Conservation (phyloP, 2,329 filamentous ascomycete species). For the Nigrospora oryzae region DNA sequence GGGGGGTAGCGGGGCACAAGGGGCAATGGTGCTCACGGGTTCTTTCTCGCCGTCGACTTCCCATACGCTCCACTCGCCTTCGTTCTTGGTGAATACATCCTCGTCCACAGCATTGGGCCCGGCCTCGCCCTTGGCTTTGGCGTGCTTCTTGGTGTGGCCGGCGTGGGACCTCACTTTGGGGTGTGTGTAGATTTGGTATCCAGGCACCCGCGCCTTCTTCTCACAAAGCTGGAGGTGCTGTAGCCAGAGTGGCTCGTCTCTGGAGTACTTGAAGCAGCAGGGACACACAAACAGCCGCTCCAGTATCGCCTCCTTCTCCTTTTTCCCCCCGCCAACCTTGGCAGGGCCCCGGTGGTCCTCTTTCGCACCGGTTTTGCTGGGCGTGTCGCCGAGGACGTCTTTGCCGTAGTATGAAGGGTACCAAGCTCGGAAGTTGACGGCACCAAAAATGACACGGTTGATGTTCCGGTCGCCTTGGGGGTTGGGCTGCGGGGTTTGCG, state of each 20-base stretch:
- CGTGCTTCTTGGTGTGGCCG: not conserved
- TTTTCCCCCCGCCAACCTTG: conserved; percentile 23
- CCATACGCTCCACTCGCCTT: conserved; percentile 75
- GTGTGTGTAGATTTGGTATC: conserved; percentile 65
- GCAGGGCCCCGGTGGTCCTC: conserved; percentile 10
- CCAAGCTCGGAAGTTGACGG: conserved; percentile 81
- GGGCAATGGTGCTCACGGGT: conserved; percentile 40
- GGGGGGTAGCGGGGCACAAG: not conserved
- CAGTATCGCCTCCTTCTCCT: conserved; percentile 35
- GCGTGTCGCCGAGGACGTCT: conserved; percentile 50
- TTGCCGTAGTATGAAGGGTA: conserved; percentile 86
- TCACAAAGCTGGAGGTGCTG: conserved; percentile 52
- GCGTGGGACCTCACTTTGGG: conserved; percentile 27
- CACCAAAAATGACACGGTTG: conserved; percentile 76
- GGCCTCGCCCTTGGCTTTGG: conserved; percentile 4
- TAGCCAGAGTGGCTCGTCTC: conserved; percentile 49
- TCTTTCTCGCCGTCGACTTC: conserved; percentile 87
- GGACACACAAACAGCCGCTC: conserved; percentile 78
- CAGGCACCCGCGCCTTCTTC: conserved; percentile 44
- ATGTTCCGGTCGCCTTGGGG: conserved; percentile 63
- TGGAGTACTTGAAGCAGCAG: conserved; percentile 88
- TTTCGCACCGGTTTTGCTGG: conserved; percentile 15
- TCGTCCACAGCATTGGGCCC: conserved; percentile 14
- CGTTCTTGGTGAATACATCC: conserved; percentile 12
- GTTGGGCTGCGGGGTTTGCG: conserved; percentile 18